Percentiles rank a stretch among this genome's conserved stretches.
These are phyloP conservation scores for Coniochaeta sp. DNA, from an alignment of 2,329 filamentous ascomycete species.

Conservation along the genomic window DNA sequence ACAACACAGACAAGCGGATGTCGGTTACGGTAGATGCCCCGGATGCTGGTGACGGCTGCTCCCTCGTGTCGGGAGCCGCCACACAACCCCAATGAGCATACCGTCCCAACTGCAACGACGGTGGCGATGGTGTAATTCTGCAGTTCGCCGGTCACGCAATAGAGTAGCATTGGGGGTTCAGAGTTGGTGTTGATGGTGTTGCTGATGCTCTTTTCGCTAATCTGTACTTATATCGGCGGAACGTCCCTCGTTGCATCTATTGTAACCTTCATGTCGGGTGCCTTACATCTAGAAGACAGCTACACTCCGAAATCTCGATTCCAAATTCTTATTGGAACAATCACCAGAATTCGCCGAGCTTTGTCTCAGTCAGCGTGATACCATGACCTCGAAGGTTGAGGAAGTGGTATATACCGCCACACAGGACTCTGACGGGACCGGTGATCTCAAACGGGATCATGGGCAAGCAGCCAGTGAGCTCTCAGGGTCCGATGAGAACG, in stretches of 20 bases:
- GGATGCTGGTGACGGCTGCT: too few relatives aligned
- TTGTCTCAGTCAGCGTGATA: too few relatives aligned
- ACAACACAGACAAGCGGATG: too few relatives aligned
- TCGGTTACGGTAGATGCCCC: too few relatives aligned
- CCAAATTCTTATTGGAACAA: too few relatives aligned
- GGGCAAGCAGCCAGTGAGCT: background rate
- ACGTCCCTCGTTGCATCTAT: background rate
- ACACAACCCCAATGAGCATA: too few relatives aligned
- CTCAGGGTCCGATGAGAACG: constrained; percentile 7
- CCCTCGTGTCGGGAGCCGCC: too few relatives aligned
- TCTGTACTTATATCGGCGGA: background rate
- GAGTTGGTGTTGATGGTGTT: background rate
- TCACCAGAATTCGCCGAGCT: too few relatives aligned
- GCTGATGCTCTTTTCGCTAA: background rate
- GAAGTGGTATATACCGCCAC: background rate
- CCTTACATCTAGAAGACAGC: too few relatives aligned
- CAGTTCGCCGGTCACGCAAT: background rate
- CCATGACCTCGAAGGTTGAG: background rate
- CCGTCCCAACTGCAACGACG: too few relatives aligned
- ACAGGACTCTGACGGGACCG: background rate
- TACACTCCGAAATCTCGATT: too few relatives aligned
- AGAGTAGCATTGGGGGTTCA: background rate
- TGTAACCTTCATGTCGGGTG: too few relatives aligned
- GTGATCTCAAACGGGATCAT: background rate
- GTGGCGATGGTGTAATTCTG: background rate